Evolutionary conservation across 1,139 yeast genomes (phyloP), one percentile per base, ranked within the genome.

Genomic region (Geotrichum klebahnii): DNA sequence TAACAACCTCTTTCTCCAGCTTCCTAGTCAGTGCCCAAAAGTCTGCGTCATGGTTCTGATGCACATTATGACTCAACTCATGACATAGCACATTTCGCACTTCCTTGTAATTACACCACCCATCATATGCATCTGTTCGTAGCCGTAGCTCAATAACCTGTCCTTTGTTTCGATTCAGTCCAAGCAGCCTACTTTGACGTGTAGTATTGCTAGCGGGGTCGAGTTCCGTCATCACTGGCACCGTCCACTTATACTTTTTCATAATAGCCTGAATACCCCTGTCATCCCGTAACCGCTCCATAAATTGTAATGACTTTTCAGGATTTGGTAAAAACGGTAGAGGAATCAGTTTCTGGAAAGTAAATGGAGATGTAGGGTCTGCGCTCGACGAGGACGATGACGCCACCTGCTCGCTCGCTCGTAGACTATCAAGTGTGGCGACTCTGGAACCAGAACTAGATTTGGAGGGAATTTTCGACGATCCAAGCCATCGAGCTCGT

Each of bases 31-130:
- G 60, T n/a, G 57, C 62, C 72, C 73, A 69, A 53, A 71, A 71
- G 46, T 61, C 52, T 16, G 61, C 54, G 52, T 68, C 67, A 53
- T 71, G 75, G 14, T 67, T 71, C 3, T 60, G 55, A 48, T 63
- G 61, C 10, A 62, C 67, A 50, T 69, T 71, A 51, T 71, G 75
- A 6, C 74, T 63, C 22, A 71, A 61, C 53, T 71, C 75, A 51
- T 71, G 75, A 53, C 73, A 67, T 26, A 71, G 58, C 8, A 69
- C 70, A 43, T 61, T 65, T 38, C 68, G 56, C 26, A 71, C 62
- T 36, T 65, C 66, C 41, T 59, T 60, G 53, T 69, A 71, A 45
- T 62, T 59, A 43, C 72, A 59, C 58, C 66, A 71, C 5, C 74
- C 75, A 24, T 65, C 65, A 51, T 69, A 68, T 41, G 59, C 64